Percentiles rank a stretch among this genome's conserved stretches.
Evolutionary conservation across 306 rosid genomes (phyloP).

Genomic region (Begonia fuchsioides): DNA sequence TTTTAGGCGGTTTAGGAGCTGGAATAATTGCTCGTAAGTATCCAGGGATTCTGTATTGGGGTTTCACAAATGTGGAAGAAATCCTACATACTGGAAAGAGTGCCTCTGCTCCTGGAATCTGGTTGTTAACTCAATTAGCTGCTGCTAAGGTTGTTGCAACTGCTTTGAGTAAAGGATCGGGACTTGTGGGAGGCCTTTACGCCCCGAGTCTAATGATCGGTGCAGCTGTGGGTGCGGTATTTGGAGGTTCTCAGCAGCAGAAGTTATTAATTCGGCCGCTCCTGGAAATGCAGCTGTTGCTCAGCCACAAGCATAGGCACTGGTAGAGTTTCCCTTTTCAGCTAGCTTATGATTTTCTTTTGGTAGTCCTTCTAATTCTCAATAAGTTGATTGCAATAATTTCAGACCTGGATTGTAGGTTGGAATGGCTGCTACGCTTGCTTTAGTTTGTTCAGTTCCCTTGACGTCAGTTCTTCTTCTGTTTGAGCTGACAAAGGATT

Average conservation of each 20-base stretch:
- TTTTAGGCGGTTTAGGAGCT: slow-evolving; percentile 91
- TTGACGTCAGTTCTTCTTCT: slow-evolving; percentile 94
- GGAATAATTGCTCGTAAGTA: slow-evolving; percentile 94
- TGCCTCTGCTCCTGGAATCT: slow-evolving; percentile 97
- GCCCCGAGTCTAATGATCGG: slow-evolving; percentile 99
- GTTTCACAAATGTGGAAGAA: slow-evolving; percentile 97
- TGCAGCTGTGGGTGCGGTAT: slow-evolving; percentile 97
- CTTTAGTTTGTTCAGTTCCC: slow-evolving; percentile 94
- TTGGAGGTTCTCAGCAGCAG: slow-evolving; percentile 91
- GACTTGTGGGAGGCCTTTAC: slow-evolving; percentile 93
- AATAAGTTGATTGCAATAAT: not conserved
- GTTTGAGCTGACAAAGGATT: slow-evolving; percentile 96
- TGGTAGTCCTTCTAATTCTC: not conserved
- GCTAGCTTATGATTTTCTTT: not conserved
- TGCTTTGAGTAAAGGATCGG: slow-evolving; percentile 96
- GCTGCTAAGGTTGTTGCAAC: slow-evolving; percentile 91
- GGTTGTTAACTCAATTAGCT: slow-evolving; percentile 77
- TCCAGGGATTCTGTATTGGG: slow-evolving; percentile 98
- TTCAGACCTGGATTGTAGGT: slow-evolving; percentile 38
- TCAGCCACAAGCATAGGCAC: slow-evolving; percentile 94
- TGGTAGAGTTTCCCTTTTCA: slow-evolving; percentile 30
- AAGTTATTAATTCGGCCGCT: slow-evolving; percentile 67
- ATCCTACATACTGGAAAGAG: slow-evolving; percentile 80
- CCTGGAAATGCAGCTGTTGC: slow-evolving; percentile 99
- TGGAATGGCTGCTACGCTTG: slow-evolving; percentile 99